Evolutionary conservation across 345 rosid species (phyloP), one percentile per base, ranked within the genome.

Genomic region (Pugionium cornutum): DNA sequence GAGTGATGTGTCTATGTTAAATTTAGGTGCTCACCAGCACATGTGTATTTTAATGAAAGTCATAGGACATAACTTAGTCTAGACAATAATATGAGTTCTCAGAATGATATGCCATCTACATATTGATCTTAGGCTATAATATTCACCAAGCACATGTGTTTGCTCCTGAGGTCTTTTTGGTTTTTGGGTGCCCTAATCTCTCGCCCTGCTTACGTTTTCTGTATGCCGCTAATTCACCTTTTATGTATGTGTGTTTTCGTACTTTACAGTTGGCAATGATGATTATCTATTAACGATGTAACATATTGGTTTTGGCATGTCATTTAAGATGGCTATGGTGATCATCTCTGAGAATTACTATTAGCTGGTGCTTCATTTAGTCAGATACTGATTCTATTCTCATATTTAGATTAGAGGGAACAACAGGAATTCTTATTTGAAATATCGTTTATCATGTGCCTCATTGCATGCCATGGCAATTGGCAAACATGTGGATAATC

Each of bases 1-100:
- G 52, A 42, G 47, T 58, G 53, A 69, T 53, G 11, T 70, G 49
- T 26, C 3, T 36, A 41, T 52, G 52, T 60, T 59, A 27, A 51
- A 40, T 7, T 18, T 57, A 31, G 31, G 42, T n/a, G 5, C 30
- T 33, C 1, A 32, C 55, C 9, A 41, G 4, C 36, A 26, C 26
- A 40, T 47, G 45, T 73, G 48, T 4, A n/a, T 7, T 5, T 43
- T 40, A 2, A 33, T 28, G 9, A 18, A 41, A 32, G 29, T 26
- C 39, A 7, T 36, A 29, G 58, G 34, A 37, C 40, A 50, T 42
- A 27, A 25, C 8, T 29, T 9, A 46, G 27, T 41, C 6, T 9
- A 6, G 9, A 9, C 11, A 4, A 7, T 34, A 28, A 1, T 34
- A 2, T 53, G 25, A 18, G 40, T 68, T 49, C 5, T 31, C 2